phyloP scores from a whole-genome alignment of 1,139 yeast genomes.

The Nakaseomyces bracarensis region DNA sequence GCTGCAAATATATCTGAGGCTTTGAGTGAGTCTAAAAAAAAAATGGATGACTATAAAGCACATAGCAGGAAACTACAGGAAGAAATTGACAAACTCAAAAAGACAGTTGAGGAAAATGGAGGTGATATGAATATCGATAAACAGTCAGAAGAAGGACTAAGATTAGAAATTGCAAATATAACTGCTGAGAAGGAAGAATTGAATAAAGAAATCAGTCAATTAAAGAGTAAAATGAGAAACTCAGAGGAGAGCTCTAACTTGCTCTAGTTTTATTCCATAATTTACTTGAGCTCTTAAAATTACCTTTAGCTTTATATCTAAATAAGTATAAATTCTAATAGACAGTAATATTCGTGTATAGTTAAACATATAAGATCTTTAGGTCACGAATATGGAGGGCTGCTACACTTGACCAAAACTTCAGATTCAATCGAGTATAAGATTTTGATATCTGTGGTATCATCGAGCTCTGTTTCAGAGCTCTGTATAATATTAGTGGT shows the following conservation, averaged over 20 bases:
- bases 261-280: background rate
- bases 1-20: conserved; percentile 69
- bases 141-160: background rate
- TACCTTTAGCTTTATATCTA: no score
- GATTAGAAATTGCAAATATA: conserved; percentile 12
- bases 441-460: background rate
- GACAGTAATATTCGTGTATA: background rate
- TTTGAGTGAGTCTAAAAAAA: conserved; percentile 62
- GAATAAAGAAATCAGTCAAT: background rate
- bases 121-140: conserved; percentile 1
- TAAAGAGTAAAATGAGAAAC: conserved; percentile 11
- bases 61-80: conserved; percentile 47
- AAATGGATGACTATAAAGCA: conserved; percentile 52
- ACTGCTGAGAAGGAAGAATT: conserved; percentile 5
- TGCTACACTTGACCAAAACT: background rate
- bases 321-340: no score
- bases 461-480: background rate
- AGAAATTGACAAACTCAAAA: conserved; percentile 62
- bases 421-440: background rate
- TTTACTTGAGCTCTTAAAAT: background rate
- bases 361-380: background rate
- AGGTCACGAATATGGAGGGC: conserved; percentile 1
- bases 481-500: background rate
- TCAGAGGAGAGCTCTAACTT: conserved; percentile 4
- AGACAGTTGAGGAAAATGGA: background rate